These are phyloP conservation scores for Ascodesmis nigricans DNA, from an alignment of 495 filamentous ascomycete genomes.

Conservation along the genomic window DNA sequence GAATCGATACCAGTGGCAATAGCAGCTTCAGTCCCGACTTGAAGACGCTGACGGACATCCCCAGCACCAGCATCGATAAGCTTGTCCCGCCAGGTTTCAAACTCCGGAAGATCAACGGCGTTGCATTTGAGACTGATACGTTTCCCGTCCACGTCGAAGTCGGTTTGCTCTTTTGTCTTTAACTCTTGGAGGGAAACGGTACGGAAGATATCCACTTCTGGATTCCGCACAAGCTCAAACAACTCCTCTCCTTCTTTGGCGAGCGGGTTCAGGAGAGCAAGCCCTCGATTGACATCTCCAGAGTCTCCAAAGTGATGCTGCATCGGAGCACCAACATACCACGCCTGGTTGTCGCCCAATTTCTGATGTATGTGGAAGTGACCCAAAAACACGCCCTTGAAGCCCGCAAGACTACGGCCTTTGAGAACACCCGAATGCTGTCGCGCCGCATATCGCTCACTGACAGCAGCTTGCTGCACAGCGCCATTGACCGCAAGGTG, in stretches of 20 bases:
- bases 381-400: conserved; percentile 20
- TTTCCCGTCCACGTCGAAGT: conserved; percentile 1
- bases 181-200: conserved; percentile 1
- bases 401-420: conserved; percentile 5
- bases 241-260: conserved; percentile 17
- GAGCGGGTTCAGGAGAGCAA: conserved; percentile 20
- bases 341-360: conserved; percentile 11
- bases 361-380: conserved; percentile 23
- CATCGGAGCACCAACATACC: conserved; percentile 5
- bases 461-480: conserved; percentile 19
- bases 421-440: conserved; percentile 2
- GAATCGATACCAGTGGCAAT: not conserved
- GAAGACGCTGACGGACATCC: conserved; percentile 1
- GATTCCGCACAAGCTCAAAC: conserved; percentile 19
- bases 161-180: not conserved
- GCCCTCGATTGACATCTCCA: conserved; percentile 17
- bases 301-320: conserved; percentile 22
- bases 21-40: conserved; percentile 2
- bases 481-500: conserved; percentile 23
- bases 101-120: not conserved
- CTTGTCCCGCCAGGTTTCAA: conserved; percentile 1
- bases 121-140: not conserved
- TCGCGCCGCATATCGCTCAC: not conserved
- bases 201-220: conserved; percentile 7
- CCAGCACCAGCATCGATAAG: conserved; percentile 2